phyloP scores from a whole-genome alignment of 208 protist species.

The Trypanosoma cruzi region DNA sequence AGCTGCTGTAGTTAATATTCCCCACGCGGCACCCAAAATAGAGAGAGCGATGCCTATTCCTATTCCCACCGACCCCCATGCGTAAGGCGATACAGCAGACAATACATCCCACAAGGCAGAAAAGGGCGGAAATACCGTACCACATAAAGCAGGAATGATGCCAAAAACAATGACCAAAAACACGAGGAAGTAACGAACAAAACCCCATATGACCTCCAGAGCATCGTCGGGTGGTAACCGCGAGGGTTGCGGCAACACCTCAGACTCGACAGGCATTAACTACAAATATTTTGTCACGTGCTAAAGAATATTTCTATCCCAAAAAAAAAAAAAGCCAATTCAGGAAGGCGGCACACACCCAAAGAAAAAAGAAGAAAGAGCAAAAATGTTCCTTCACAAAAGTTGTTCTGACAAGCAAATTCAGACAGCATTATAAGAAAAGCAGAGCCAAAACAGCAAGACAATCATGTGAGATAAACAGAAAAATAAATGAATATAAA shows the following conservation, averaged over 20 bases:
- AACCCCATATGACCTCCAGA: constrained; percentile 52
- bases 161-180: constrained; percentile 76
- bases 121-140: constrained; percentile 84
- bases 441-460: background rate
- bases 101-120: constrained; percentile 78
- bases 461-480: background rate
- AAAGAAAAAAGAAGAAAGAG: constrained; percentile 11
- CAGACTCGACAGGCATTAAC: constrained; percentile 75
- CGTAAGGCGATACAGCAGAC: constrained; percentile 67
- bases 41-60: constrained; percentile 81
- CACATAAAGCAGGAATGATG: constrained; percentile 70
- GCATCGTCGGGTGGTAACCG: constrained; percentile 85
- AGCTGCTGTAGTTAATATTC: constrained; percentile 87
- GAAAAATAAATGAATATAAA: background rate
- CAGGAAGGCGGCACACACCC: background rate
- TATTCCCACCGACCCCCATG: constrained; percentile 81
- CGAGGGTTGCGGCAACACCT: constrained; percentile 77
- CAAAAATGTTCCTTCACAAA: background rate
- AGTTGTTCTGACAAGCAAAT: too few species aligned
- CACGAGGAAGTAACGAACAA: constrained; percentile 51
- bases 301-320: background rate
- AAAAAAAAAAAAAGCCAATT: too few species aligned
- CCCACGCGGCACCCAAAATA: constrained; percentile 89
- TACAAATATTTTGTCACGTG: background rate
- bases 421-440: too few species aligned